These are phyloP conservation scores for Mycena capillaripes DNA, from an alignment of 768 basidiomycete genomes.

Conservation along the genomic window DNA sequence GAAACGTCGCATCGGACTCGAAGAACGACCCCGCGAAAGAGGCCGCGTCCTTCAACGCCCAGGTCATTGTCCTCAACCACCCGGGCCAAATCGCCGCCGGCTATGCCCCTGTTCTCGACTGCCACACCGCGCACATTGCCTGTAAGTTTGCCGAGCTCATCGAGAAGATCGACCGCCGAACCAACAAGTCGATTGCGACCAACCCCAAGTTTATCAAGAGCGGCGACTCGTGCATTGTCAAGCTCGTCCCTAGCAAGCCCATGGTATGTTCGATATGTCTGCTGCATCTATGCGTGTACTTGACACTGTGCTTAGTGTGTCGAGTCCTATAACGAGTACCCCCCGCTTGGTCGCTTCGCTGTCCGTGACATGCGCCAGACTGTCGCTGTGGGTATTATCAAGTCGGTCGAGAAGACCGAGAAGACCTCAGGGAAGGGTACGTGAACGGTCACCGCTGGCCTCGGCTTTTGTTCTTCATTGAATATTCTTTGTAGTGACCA, in stretches of 20 bases:
- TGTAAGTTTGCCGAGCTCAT: slow-evolving; percentile 99
- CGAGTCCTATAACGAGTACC: slow-evolving; percentile 96
- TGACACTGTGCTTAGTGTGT: slow-evolving; percentile 68
- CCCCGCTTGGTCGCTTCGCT: slow-evolving; percentile 99
- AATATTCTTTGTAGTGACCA: slow-evolving; percentile 73
- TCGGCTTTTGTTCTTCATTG: neutral
- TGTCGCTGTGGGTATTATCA: slow-evolving; percentile 99
- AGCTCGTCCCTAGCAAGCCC: slow-evolving; percentile 96
- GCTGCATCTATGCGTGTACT: neutral
- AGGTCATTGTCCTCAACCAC: slow-evolving; percentile 99
- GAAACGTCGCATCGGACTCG: slow-evolving; percentile 99
- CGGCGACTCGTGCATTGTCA: slow-evolving; percentile 99
- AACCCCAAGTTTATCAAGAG: slow-evolving; percentile 98
- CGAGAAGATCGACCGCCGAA: slow-evolving; percentile 99
- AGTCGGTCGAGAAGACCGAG: slow-evolving; percentile 96
- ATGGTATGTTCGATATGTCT: slow-evolving; percentile 64
- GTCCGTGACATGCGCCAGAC: slow-evolving; percentile 99
- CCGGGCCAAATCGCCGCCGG: slow-evolving; percentile 99
- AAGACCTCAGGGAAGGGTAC: slow-evolving; percentile 89
- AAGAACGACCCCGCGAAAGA: slow-evolving; percentile 99
- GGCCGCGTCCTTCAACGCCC: slow-evolving; percentile 98
- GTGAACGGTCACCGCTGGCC: slow-evolving; percentile 41
- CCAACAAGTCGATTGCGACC: slow-evolving; percentile 92
- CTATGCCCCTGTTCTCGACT: slow-evolving; percentile 99
- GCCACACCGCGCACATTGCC: slow-evolving; percentile 99